Percentiles rank a stretch among this genome's conserved stretches.
Conservation (phyloP, 179 eudicot species). For the Patellifolia procumbens region DNA sequence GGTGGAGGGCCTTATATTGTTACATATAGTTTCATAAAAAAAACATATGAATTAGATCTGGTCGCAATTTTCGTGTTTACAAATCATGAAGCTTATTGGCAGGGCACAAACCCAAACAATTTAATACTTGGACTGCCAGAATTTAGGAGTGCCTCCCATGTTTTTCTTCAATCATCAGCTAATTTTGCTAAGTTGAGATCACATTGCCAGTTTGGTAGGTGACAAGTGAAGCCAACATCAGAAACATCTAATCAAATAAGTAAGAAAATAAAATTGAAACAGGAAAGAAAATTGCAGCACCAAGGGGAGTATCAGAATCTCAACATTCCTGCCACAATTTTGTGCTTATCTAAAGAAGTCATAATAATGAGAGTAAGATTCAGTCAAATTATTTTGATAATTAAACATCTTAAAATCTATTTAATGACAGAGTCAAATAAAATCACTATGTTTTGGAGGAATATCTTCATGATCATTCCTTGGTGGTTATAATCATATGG, state of each 20-base stretch:
- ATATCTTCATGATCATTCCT: conserved; percentile 14
- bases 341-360: not conserved
- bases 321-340: conserved; percentile 7
- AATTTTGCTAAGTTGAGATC: conserved; percentile 25
- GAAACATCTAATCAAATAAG: not conserved
- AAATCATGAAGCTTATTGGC: conserved; percentile 14
- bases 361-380: too few species aligned
- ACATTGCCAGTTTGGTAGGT: conserved; percentile 23
- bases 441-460: not conserved
- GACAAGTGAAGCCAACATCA: not conserved
- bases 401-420: conserved; percentile 1
- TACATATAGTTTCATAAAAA: not conserved
- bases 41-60: not conserved
- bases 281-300: not conserved
- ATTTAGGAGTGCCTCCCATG: conserved; percentile 30
- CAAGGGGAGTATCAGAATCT: not conserved
- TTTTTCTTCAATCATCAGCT: conserved; percentile 4
- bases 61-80: not conserved
- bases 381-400: not conserved
- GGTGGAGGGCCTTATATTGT: not conserved
- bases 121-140: not conserved
- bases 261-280: not conserved
- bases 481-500: not conserved
- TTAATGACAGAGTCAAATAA: conserved; percentile 22
- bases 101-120: conserved; percentile 14